These are phyloP conservation scores for Psidium guajava DNA, from an alignment of 345 rosid genomes.

Conservation along the genomic window DNA sequence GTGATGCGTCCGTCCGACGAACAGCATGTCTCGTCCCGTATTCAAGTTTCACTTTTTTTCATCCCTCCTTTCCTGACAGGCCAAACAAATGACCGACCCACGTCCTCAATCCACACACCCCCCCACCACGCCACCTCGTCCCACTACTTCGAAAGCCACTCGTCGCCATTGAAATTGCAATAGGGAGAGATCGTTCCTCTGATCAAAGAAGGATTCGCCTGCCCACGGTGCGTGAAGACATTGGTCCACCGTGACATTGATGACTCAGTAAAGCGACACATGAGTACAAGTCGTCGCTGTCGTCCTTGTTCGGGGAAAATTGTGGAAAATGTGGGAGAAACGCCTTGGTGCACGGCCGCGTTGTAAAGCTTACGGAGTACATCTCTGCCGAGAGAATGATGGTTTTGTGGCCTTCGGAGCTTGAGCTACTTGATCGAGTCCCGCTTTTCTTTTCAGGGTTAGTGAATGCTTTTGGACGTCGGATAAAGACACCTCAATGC, in stretches of 20 bases:
- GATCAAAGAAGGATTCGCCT: neutral
- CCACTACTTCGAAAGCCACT: neutral
- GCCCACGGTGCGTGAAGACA: neutral
- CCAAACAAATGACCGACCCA: neutral
- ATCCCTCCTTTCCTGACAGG: neutral
- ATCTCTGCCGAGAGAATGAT: neutral
- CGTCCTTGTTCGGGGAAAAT: neutral
- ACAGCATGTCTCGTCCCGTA: neutral
- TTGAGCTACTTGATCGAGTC: neutral
- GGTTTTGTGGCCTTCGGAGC: neutral
- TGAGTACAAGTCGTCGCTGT: neutral
- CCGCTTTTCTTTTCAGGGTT: neutral
- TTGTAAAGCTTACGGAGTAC: neutral
- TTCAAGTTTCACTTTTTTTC: neutral
- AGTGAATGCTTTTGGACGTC: neutral
- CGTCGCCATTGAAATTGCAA: neutral
- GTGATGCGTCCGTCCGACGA: neutral
- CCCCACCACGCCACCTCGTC: neutral
- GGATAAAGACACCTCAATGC: no score
- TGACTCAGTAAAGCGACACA: neutral
- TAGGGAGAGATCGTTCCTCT: neutral
- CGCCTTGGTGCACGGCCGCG: neutral
- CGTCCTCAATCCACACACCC: neutral
- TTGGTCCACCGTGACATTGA: neutral
- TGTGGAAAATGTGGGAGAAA: neutral